These are phyloP conservation scores for Aspergillus steynii DNA, from an alignment of 495 filamentous ascomycete genomes.

Conservation along the genomic window DNA sequence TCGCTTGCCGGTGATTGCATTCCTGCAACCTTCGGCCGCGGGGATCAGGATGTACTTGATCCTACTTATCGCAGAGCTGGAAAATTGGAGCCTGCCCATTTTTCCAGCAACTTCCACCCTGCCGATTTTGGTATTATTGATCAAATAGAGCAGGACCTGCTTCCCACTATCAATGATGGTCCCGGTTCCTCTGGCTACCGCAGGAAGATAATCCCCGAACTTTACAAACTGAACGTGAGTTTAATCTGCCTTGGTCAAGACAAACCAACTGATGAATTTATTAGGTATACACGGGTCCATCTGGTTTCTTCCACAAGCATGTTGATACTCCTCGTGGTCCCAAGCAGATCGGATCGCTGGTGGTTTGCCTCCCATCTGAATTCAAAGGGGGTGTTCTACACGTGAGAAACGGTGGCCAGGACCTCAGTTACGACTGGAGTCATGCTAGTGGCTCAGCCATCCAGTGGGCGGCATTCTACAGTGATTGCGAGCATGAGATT, in stretches of 20 bases:
- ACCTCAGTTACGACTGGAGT: slow-evolving; percentile 47
- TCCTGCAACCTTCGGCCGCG: slow-evolving; percentile 50
- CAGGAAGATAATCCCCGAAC: slow-evolving; percentile 39
- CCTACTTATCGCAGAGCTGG: slow-evolving; percentile 51
- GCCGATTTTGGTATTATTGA: slow-evolving; percentile 54
- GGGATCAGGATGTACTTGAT: slow-evolving; percentile 47
- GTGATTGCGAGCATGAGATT: slow-evolving; percentile 63
- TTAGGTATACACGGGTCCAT: slow-evolving; percentile 53
- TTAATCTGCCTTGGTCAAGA: not conserved
- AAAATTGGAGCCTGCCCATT: slow-evolving; percentile 45
- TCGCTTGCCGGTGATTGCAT: slow-evolving; percentile 23
- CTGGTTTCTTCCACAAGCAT: slow-evolving; percentile 52
- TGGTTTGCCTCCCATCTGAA: slow-evolving; percentile 51
- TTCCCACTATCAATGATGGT: slow-evolving; percentile 34
- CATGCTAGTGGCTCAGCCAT: slow-evolving; percentile 26
- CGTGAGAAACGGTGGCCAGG: slow-evolving; percentile 24
- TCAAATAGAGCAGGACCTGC: slow-evolving; percentile 44
- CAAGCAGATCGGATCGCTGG: slow-evolving; percentile 55
- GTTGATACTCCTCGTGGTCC: slow-evolving; percentile 55
- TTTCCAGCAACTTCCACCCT: slow-evolving; percentile 52
- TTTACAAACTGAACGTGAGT: slow-evolving; percentile 59
- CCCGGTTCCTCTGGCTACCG: slow-evolving; percentile 10
- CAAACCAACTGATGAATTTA: not conserved
- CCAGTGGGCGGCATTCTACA: slow-evolving; percentile 63
- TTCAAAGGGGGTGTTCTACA: slow-evolving; percentile 40